Base-by-base conservation (phyloP, 768 basidiomycete genomes). In the Suillus lakei region DNA sequence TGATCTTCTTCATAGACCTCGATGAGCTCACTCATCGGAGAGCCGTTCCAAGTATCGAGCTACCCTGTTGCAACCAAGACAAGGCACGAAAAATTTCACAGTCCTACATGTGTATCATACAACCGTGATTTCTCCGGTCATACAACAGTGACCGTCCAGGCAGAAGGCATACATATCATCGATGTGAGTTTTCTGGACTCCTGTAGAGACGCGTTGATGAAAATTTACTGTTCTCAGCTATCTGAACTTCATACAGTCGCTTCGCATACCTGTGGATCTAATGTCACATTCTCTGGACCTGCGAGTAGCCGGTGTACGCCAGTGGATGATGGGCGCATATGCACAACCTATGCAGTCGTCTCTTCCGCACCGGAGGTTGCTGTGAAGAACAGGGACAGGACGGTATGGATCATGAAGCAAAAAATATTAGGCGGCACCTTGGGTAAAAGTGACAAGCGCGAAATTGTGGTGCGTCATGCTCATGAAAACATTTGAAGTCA, bases 81-180 rank as follows among this genome's bases (percentile, higher is more conserved):
- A 6, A 50, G n/a, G 26, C 44, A 0, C 5, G 10, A 8, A 26
- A 30, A 26, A 39, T 23, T 1, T 39, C 4, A 41, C 64, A 63
- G 71, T n/a, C 67, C 72, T 0, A 10, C 74, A 50, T 77, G 64
- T 56, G 59, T 67, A n/a, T 61, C 68, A 15, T 43, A 71, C 60
- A 69, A 69, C 51, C 41, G 60, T 26, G 61, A 63, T 41, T 74
- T 76, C 50, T 87, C 90, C 44, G 85, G 87, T 32, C 84, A 84
- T 80, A 88, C 85, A 48, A 90, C 90, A 1, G 82, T 91, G 62
- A 84, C 90, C 16, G 88, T 83, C 15, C 91, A 92, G 66, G 85
- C 83, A 67, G 91, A 94, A 63, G 92, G 92, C 36, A 79, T 93
- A 44, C 91, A 93, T 76, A 73, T 94, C 53, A 75, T 91, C 64